Conservation (phyloP, 345 rosid genomes). For the Aethionema arabicum region DNA sequence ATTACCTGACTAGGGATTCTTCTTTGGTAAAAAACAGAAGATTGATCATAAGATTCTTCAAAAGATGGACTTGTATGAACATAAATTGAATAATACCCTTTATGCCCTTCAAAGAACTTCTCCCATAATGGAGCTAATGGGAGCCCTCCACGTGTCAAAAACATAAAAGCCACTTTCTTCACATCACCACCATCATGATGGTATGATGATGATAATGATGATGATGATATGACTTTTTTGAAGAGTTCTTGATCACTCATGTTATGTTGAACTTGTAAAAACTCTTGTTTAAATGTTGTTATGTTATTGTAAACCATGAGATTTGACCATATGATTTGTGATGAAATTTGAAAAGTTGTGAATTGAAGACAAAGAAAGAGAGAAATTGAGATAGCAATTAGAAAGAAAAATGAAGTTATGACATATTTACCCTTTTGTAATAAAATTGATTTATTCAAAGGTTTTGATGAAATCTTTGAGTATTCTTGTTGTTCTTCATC, state of each 20-base stretch:
- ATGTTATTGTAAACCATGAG: constrained; percentile 25
- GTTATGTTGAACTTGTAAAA: constrained; percentile 38
- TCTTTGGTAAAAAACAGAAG: constrained; percentile 56
- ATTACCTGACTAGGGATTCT: constrained; percentile 78
- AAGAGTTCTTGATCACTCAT: constrained; percentile 67
- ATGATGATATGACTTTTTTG: constrained; percentile 40
- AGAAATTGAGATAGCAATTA: constrained; percentile 47
- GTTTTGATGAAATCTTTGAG: constrained; percentile 25
- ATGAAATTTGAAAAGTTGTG: constrained; percentile 30
- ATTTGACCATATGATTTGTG: constrained; percentile 30
- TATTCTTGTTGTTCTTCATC: constrained; percentile 33
- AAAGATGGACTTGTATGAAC: constrained; percentile 68
- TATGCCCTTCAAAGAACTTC: constrained; percentile 58
- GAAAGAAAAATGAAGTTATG: constrained; percentile 32
- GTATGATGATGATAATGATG: neutral
- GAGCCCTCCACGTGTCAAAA: constrained; percentile 59
- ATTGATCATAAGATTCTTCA: constrained; percentile 39
- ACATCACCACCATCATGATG: constrained; percentile 3
- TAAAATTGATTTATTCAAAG: constrained; percentile 19
- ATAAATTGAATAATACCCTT: constrained; percentile 64
- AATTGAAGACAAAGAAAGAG: constrained; percentile 39
- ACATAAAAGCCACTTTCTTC: constrained; percentile 76
- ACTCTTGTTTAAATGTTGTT: constrained; percentile 13
- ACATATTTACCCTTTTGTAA: constrained; percentile 20
- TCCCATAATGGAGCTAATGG: constrained; percentile 78